These are phyloP conservation scores for Chytridium lagenaria DNA, from an alignment of 371 early-diverging fungal species.

Conservation along the genomic window DNA sequence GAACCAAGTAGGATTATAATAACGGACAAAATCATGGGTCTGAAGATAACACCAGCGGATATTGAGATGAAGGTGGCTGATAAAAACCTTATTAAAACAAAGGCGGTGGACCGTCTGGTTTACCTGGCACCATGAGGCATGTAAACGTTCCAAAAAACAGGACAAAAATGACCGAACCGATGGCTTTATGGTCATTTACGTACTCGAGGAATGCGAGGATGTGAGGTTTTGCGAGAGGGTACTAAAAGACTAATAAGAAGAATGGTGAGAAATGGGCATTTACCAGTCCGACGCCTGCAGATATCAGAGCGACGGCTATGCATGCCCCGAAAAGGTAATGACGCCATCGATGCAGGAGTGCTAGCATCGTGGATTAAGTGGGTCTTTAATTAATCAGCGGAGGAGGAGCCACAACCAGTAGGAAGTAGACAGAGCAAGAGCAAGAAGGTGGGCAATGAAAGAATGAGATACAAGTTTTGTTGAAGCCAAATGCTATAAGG, in stretches of 20 bases:
- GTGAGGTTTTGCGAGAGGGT: constrained; percentile 6
- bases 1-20: constrained; percentile 38
- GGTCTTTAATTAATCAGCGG: too few relatives aligned
- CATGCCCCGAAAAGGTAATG: neutral
- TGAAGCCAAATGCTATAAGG: too few relatives aligned
- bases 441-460: too few relatives aligned
- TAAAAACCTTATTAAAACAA: neutral
- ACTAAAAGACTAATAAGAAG: neutral
- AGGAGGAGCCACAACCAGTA: too few relatives aligned
- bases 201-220: constrained; percentile 23
- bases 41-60: constrained; percentile 45
- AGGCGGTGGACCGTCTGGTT: neutral
- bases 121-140: constrained; percentile 37
- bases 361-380: neutral
- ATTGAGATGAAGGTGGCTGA: constrained; percentile 34
- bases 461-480: too few relatives aligned
- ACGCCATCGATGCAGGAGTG: neutral
- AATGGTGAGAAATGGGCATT: neutral
- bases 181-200: constrained; percentile 35
- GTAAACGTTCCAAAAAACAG: constrained; percentile 28
- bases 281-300: neutral
- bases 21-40: constrained; percentile 32
- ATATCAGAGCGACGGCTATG: neutral
- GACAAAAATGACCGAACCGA: constrained; percentile 32
- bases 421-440: too few relatives aligned